Base-by-base conservation (phyloP, 2,329 filamentous ascomycete genomes). In the Dactylellina parvicollis region DNA sequence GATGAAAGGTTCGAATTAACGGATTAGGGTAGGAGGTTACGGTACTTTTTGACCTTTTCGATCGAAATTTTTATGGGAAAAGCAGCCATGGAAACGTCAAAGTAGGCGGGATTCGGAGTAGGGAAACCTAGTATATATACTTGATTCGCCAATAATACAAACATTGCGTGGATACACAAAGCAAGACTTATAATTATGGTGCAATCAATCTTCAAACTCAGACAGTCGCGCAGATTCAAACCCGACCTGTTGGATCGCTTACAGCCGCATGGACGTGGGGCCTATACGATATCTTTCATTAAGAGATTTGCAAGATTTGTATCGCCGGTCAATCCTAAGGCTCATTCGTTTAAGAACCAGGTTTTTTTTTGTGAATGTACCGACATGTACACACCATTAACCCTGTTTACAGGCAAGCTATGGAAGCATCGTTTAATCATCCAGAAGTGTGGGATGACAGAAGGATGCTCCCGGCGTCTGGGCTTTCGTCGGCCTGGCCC, bases 71-170 rank as follows among this genome's bases (percentile, higher is more conserved):
- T 36, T 34, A 52, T 34, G 30, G 46, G 20, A 56, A 50, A 66
- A 56, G 26, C 32, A 32, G 50, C 34, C 34, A 36, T 46, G 30
- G 20, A 47, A 56, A 55, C 38, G 26, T 54, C 34, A 12, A 60
- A 20, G 18, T 22, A 44, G 57, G 12, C 16, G 44, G 24, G 50
- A 30, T 28, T 28, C 20, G 30, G 28, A 52, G 52, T 36, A 65
- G 59, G 59, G 44, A 60, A 72, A 65, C 59, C 59, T 34, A 16
- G 59, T 60, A 72, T 72, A 72, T 59, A 72, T 72, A 72, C 52
- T 32, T 20, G 18, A 36, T 40, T 10, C 28, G 38, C 49, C 65
- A 56, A 70, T 69, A 34, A 24, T 32, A 42, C 16, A 57, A n/a
- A 52, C 59, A 47, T 14, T 38, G 3, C 2, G n/a, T 7, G 18